These are phyloP conservation scores for Fusarium graminum DNA, from an alignment of 2,329 filamentous ascomycete genomes.

Conservation along the genomic window DNA sequence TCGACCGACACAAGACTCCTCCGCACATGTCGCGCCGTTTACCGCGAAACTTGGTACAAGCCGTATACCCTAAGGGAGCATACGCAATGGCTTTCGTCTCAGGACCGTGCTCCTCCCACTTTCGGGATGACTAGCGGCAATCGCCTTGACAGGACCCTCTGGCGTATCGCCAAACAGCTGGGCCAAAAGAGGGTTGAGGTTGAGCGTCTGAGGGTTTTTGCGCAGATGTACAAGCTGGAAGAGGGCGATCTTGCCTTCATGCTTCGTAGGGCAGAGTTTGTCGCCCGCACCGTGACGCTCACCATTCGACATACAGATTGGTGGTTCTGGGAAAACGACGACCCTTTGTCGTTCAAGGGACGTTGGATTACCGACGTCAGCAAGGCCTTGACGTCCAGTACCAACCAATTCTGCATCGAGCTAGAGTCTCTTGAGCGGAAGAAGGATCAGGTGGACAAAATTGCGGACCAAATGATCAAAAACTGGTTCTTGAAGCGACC, in stretches of 20 bases:
- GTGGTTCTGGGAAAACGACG: constrained; percentile 34
- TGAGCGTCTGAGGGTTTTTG: constrained; percentile 56
- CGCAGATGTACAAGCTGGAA: constrained; percentile 59
- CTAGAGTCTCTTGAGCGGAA: constrained; percentile 63
- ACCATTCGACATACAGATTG: constrained; percentile 63
- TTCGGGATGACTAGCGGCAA: not conserved
- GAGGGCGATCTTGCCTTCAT: constrained; percentile 45
- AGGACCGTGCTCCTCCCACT: constrained; percentile 50
- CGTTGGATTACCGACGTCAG: constrained; percentile 53
- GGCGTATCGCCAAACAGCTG: constrained; percentile 40
- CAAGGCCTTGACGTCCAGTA: constrained; percentile 48
- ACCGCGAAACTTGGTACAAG: constrained; percentile 59
- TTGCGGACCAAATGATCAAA: constrained; percentile 52
- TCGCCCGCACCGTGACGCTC: constrained; percentile 56
- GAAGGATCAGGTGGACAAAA: constrained; percentile 58
- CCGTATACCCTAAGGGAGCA: constrained; percentile 58
- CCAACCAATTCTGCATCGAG: constrained; percentile 59
- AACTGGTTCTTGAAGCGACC: constrained; percentile 47
- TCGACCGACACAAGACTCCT: constrained; percentile 56
- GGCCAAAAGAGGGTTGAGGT: constrained; percentile 47
- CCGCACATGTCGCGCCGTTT: constrained; percentile 58
- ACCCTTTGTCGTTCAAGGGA: constrained; percentile 53
- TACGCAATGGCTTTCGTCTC: constrained; percentile 54
- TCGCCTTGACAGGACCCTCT: constrained; percentile 13
- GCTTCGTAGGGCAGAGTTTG: constrained; percentile 48